Percentiles rank a stretch among this genome's conserved stretches.
Evolutionary conservation across 306 rosid genomes (phyloP).

Genomic region (Sicyos baderoa): DNA sequence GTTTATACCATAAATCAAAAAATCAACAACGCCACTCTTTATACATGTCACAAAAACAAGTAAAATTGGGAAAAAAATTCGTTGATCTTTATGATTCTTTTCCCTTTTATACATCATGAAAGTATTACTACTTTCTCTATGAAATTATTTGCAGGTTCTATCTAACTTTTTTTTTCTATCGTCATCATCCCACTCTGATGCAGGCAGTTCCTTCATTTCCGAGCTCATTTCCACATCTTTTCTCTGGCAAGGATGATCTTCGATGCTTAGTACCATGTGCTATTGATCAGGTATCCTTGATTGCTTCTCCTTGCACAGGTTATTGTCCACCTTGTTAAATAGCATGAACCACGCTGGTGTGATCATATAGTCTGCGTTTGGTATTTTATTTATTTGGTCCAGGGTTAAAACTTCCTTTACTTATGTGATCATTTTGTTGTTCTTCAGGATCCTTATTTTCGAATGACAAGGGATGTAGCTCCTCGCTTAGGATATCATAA

Average conservation of each 20-base stretch:
- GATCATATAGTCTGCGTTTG: neutral
- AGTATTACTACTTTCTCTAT: neutral
- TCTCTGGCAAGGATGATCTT: conserved; percentile 60
- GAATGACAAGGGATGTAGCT: conserved; percentile 98
- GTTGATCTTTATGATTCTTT: neutral
- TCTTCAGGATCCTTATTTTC: conserved; percentile 85
- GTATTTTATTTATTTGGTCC: conserved; percentile 3
- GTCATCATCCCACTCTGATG: conserved; percentile 24
- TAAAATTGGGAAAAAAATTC: neutral
- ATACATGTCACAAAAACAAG: neutral
- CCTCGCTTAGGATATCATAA: conserved; percentile 68
- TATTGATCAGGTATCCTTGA: conserved; percentile 67
- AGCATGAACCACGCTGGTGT: neutral
- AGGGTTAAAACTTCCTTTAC: neutral
- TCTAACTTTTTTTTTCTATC: conserved; percentile 8
- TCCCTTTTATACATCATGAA: conserved; percentile 4
- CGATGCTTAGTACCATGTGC: conserved; percentile 97
- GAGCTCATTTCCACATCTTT: conserved; percentile 94
- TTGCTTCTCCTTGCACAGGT: neutral
- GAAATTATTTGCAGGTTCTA: conserved; percentile 17
- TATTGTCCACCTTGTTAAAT: neutral
- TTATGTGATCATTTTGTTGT: conserved; percentile 18
- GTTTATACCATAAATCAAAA: neutral
- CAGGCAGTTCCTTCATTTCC: conserved; percentile 99
- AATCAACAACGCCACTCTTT: neutral